Conservation (phyloP, 768 basidiomycete species). For the Symmetrospora coprosmae region DNA sequence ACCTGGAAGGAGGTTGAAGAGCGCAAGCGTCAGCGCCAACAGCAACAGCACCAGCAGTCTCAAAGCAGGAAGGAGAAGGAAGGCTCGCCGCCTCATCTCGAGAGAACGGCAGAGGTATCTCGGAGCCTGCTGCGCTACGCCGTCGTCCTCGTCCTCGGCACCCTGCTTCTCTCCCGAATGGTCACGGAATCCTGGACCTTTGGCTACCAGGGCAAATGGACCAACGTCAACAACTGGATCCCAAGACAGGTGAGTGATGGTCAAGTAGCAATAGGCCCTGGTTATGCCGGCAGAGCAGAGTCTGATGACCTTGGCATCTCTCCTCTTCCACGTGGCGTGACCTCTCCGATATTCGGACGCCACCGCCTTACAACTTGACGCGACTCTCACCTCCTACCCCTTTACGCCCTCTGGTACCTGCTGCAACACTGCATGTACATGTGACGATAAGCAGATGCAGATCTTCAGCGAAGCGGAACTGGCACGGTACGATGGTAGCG, state of each 20-base stretch:
- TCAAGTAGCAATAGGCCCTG: no score
- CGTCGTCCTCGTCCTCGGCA: conserved; percentile 6
- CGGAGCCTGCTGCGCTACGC: not conserved
- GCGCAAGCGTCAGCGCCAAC: not conserved
- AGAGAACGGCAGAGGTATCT: conserved; percentile 5
- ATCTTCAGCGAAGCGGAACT: conserved; percentile 58
- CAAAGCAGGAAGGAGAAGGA: not conserved
- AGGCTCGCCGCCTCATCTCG: not conserved
- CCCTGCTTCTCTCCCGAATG: conserved; percentile 1
- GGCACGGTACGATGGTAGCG: conserved; percentile 55
- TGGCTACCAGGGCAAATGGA: conserved; percentile 8
- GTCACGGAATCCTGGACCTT: conserved; percentile 14
- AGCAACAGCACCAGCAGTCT: not conserved
- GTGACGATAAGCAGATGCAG: conserved; percentile 6
- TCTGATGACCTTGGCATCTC: no score
- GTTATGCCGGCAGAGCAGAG: no score
- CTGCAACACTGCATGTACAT: no score
- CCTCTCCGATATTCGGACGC: no score
- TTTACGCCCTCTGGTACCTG: no score
- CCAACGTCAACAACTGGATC: not conserved
- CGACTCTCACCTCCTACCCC: no score
- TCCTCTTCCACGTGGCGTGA: no score
- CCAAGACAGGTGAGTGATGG: conserved; percentile 3
- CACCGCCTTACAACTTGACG: no score
- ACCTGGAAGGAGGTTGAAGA: no score